Evolutionary conservation across 352 stramenopile genomes (phyloP).

Genomic region (Halophytophthora polymorphica): DNA sequence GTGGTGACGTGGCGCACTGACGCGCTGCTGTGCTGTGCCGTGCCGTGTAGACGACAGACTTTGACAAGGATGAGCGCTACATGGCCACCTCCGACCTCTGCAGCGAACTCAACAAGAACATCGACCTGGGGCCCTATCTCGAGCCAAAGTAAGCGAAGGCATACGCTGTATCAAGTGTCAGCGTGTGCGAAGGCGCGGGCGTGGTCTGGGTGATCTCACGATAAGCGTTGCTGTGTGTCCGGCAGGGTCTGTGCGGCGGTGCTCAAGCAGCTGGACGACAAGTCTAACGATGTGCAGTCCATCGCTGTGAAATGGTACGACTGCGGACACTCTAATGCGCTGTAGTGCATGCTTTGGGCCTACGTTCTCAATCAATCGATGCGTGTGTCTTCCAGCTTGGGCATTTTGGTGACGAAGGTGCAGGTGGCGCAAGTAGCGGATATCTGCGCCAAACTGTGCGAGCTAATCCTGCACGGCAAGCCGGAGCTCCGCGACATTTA

Average conservation of each 20-base stretch:
- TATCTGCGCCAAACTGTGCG: conserved; percentile 96
- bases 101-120: conserved; percentile 93
- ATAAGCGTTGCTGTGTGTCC: not conserved
- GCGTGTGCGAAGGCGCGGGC: not conserved
- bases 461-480: conserved; percentile 96
- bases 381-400: conserved; percentile 49
- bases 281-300: conserved; percentile 98
- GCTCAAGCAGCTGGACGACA: conserved; percentile 97
- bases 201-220: not conserved
- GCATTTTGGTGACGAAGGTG: conserved; percentile 96
- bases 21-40: conserved; percentile 1
- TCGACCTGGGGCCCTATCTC: conserved; percentile 81
- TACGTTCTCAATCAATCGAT: not conserved
- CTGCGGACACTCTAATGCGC: not conserved
- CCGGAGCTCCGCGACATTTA: conserved; percentile 98
- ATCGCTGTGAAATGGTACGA: conserved; percentile 85
- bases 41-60: conserved; percentile 69
- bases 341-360: not conserved
- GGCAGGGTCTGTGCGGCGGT: conserved; percentile 93
- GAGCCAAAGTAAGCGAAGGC: conserved; percentile 71
- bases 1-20: not conserved
- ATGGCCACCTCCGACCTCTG: conserved; percentile 99
- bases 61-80: conserved; percentile 98
- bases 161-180: not conserved
- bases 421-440: conserved; percentile 93